Evolutionary conservation across 2,329 filamentous ascomycete species (phyloP).

Genomic region (Stylonectria norvegica): DNA sequence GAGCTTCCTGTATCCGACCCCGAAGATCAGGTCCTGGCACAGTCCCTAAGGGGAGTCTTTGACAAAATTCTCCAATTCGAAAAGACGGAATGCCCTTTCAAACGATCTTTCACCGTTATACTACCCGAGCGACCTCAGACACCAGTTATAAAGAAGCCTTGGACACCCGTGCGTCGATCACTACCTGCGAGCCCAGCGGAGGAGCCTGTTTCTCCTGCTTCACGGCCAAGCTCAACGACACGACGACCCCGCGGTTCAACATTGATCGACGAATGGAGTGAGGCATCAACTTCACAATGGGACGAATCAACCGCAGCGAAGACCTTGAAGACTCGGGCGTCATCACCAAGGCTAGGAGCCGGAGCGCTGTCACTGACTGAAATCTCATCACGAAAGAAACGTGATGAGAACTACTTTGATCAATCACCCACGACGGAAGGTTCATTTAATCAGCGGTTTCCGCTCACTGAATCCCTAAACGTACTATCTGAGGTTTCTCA

Average conservation of each 20-base stretch:
- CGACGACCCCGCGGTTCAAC: not conserved
- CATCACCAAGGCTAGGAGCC: no score
- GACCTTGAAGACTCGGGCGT: no score
- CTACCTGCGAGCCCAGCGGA: slow-evolving; percentile 4
- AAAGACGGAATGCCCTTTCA: slow-evolving; percentile 82
- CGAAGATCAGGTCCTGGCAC: slow-evolving; percentile 51
- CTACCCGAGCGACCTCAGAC: slow-evolving; percentile 66
- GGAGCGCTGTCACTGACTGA: no score
- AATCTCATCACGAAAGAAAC: no score
- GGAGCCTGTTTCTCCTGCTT: not conserved
- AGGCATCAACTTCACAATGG: no score
- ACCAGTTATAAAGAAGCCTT: slow-evolving; percentile 64
- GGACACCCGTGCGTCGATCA: slow-evolving; percentile 50
- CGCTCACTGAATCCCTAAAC: no score
- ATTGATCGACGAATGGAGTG: not conserved
- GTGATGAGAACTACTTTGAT: no score
- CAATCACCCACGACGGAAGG: no score
- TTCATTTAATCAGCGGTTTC: no score
- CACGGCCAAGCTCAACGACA: not conserved
- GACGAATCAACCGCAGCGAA: no score
- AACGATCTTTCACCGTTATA: slow-evolving; percentile 69
- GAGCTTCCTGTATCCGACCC: slow-evolving; percentile 66
- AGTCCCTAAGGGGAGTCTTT: slow-evolving; percentile 66
- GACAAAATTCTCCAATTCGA: slow-evolving; percentile 77
- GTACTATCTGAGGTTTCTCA: no score